A percentile compares a stretch with the other conserved stretches of the same genome.
phyloP scores from a whole-genome alignment of 257 asterid genomes.

The Catharanthus roseus region DNA sequence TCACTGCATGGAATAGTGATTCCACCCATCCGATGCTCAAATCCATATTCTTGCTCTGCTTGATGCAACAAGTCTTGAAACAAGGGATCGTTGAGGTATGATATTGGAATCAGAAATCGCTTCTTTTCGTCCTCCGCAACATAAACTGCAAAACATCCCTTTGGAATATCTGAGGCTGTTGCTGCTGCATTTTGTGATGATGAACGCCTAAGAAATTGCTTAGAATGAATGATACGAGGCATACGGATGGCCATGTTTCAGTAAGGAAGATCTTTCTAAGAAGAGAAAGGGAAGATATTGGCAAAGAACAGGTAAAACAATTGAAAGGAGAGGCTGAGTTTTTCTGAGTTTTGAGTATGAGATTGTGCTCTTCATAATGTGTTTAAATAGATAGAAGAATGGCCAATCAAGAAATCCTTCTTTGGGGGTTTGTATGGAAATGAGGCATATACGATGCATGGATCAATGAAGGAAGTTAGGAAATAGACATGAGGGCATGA shows the following conservation, averaged over 20 bases:
- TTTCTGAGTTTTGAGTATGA: not conserved
- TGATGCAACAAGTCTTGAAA: not conserved
- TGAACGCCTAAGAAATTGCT: not conserved
- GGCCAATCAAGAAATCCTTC: not conserved
- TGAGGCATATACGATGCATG: not conserved
- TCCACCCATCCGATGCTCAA: slow-evolving; percentile 8
- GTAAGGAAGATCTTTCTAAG: not conserved
- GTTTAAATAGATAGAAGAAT: not conserved
- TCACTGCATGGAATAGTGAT: slow-evolving; percentile 2
- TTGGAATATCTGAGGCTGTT: not conserved
- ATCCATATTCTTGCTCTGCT: slow-evolving; percentile 9
- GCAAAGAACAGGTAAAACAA: not conserved
- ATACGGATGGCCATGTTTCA: not conserved
- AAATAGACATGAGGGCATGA: not conserved
- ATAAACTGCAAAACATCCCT: slow-evolving; percentile 4
- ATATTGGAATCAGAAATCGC: not conserved
- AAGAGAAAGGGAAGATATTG: not conserved
- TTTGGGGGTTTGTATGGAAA: not conserved
- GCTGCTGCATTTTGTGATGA: not conserved
- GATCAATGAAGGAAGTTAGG: not conserved
- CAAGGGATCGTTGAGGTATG: not conserved
- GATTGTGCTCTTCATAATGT: not conserved
- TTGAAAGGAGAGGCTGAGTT: not conserved
- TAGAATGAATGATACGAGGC: not conserved
- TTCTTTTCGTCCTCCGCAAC: slow-evolving; percentile 5